A percentile compares a stretch with the other conserved stretches of the same genome.
Conservation (phyloP, 768 basidiomycete genomes). For the Pleurotus platypus region DNA sequence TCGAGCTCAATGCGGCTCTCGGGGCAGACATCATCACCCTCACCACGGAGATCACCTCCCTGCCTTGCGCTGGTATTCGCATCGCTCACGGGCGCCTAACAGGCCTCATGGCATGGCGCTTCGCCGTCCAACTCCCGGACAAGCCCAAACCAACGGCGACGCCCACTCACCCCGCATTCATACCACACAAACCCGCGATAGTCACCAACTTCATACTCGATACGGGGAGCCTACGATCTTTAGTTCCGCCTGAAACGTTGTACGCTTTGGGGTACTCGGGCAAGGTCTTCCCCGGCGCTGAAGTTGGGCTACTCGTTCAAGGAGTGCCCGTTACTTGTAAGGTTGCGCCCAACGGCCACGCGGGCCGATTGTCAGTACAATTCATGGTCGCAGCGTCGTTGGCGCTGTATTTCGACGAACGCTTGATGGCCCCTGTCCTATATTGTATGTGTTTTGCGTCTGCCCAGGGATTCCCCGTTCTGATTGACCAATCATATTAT, state of each 20-base stretch:
- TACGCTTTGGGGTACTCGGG: constrained; percentile 16
- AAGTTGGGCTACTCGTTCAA: constrained; percentile 17
- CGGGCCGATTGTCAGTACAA: constrained; percentile 13
- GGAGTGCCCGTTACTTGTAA: constrained; percentile 17
- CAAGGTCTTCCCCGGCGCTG: constrained; percentile 12
- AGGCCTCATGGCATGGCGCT: constrained; percentile 23
- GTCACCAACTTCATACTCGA: constrained; percentile 23
- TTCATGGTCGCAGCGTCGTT: constrained; percentile 22
- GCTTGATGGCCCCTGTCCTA: constrained; percentile 19
- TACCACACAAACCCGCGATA: constrained; percentile 3
- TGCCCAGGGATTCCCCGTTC: not conserved
- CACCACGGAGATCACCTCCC: constrained; percentile 16
- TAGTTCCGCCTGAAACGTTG: constrained; percentile 15
- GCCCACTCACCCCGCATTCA: not conserved
- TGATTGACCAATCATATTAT: too few relatives aligned
- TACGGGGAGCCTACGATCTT: constrained; percentile 16
- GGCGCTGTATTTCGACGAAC: constrained; percentile 20
- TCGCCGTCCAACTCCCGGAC: constrained; percentile 15
- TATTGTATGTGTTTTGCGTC: constrained; percentile 14
- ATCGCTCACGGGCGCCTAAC: constrained; percentile 17
- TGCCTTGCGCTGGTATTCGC: constrained; percentile 23
- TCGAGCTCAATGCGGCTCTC: constrained; percentile 17
- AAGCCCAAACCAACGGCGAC: not conserved
- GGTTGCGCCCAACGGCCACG: constrained; percentile 17
- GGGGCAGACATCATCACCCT: constrained; percentile 17